These are phyloP conservation scores for Didymella pinodella DNA, from an alignment of 2,329 filamentous ascomycete species.

Conservation along the genomic window DNA sequence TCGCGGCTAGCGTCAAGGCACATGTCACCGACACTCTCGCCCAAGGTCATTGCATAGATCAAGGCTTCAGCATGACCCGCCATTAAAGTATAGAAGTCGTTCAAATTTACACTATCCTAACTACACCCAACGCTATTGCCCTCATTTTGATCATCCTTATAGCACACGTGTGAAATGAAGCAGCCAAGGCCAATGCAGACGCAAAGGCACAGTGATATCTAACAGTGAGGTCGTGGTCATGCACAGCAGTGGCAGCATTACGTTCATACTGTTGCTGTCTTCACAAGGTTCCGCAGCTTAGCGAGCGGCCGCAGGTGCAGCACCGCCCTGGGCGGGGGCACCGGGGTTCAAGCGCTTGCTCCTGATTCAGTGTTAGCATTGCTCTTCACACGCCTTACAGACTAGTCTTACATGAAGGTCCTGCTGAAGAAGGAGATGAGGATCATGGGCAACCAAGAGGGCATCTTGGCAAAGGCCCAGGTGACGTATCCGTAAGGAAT, in stretches of 20 bases:
- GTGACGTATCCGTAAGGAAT: slow-evolving; percentile 72
- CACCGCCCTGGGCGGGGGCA: slow-evolving; percentile 18
- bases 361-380: slow-evolving; percentile 31
- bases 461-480: slow-evolving; percentile 67
- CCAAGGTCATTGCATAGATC: neutral
- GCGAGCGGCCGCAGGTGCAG: slow-evolving; percentile 23
- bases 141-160: slow-evolving; percentile 1
- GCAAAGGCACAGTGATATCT: slow-evolving; percentile 10
- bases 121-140: slow-evolving; percentile 2
- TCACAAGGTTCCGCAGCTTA: slow-evolving; percentile 7
- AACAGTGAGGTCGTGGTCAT: neutral
- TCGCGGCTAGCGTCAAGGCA: slow-evolving; percentile 5
- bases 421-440: slow-evolving; percentile 75
- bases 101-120: slow-evolving; percentile 3
- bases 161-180: neutral
- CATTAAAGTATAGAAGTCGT: neutral
- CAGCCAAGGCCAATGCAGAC: neutral
- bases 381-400: rapidly evolving
- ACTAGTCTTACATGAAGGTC: slow-evolving; percentile 72
- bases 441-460: slow-evolving; percentile 80
- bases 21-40: neutral
- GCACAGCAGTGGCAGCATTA: neutral
- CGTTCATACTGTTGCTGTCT: slow-evolving; percentile 3
- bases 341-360: slow-evolving; percentile 36
- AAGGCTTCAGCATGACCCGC: neutral